Conservation (phyloP, 2,329 filamentous ascomycete species). For the Arthrobotrys pseudoclavata region DNA sequence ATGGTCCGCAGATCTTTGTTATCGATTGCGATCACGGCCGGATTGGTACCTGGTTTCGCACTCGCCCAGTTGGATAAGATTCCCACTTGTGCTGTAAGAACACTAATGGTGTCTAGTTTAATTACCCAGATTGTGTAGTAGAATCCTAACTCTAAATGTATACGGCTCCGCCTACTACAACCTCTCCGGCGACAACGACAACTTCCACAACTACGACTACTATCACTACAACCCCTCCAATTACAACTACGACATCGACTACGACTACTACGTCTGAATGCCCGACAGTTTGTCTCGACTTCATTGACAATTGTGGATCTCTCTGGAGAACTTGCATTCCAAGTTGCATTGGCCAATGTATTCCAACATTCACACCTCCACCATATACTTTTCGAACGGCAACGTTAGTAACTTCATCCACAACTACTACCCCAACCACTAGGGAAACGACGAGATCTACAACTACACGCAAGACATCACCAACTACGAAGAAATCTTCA, state of each 20-base stretch:
- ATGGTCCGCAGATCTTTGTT: constrained; percentile 1
- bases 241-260: constrained; percentile 5
- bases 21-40: constrained; percentile 5
- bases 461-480: constrained; percentile 9
- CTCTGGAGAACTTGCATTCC: constrained; percentile 33
- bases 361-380: constrained; percentile 25
- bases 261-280: constrained; percentile 13
- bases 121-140: neutral
- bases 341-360: constrained; percentile 7
- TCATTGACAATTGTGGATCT: constrained; percentile 16
- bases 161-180: constrained; percentile 20
- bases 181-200: constrained; percentile 11
- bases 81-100: constrained; percentile 39
- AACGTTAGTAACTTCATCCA: neutral
- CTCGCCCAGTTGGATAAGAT: constrained; percentile 7
- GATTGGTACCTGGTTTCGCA: constrained; percentile 17
- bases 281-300: constrained; percentile 22
- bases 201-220: constrained; percentile 16
- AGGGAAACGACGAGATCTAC: neutral
- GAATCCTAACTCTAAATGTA: too few relatives aligned
- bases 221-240: constrained; percentile 4
- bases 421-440: constrained; percentile 11
- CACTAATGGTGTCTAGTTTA: neutral
- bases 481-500: constrained; percentile 21
- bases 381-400: constrained; percentile 3